These are phyloP conservation scores for Curvularia lunata DNA, from an alignment of 2,329 filamentous ascomycete genomes.

Conservation along the genomic window DNA sequence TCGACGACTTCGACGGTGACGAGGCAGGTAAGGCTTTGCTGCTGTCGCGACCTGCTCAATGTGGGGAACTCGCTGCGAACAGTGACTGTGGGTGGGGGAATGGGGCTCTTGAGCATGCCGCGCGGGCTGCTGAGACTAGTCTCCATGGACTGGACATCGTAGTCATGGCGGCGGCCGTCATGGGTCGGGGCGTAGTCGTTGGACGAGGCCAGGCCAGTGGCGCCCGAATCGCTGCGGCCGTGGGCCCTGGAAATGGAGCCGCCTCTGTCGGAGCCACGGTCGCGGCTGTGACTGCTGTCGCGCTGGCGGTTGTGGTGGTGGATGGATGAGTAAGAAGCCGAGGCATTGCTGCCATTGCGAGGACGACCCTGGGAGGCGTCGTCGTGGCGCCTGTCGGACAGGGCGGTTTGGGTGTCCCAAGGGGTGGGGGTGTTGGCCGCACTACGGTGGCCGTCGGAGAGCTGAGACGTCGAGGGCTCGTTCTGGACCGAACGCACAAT, in stretches of 20 bases:
- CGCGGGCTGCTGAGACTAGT: constrained; percentile 78
- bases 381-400: constrained; percentile 52
- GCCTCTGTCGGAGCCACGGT: constrained; percentile 50
- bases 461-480: constrained; percentile 56
- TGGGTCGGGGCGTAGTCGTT: constrained; percentile 80
- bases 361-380: constrained; percentile 51
- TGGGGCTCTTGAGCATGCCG: constrained; percentile 76
- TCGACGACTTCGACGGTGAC: constrained; percentile 94
- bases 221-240: constrained; percentile 78
- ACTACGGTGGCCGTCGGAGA: constrained; percentile 48
- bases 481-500: constrained; percentile 84
- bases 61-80: constrained; percentile 97
- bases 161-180: constrained; percentile 83
- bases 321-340: constrained; percentile 37
- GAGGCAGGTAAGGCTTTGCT: constrained; percentile 92
- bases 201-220: constrained; percentile 73
- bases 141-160: constrained; percentile 96
- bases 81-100: constrained; percentile 88
- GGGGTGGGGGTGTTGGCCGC: constrained; percentile 65
- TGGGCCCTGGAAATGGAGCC: constrained; percentile 58
- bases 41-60: constrained; percentile 86
- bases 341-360: constrained; percentile 45
- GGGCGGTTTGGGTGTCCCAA: constrained; percentile 66
- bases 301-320: constrained; percentile 37
- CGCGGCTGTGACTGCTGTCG: constrained; percentile 50